phyloP scores from a whole-genome alignment of 2,329 filamentous ascomycete species.

The Thielaviopsis ethacetica region DNA sequence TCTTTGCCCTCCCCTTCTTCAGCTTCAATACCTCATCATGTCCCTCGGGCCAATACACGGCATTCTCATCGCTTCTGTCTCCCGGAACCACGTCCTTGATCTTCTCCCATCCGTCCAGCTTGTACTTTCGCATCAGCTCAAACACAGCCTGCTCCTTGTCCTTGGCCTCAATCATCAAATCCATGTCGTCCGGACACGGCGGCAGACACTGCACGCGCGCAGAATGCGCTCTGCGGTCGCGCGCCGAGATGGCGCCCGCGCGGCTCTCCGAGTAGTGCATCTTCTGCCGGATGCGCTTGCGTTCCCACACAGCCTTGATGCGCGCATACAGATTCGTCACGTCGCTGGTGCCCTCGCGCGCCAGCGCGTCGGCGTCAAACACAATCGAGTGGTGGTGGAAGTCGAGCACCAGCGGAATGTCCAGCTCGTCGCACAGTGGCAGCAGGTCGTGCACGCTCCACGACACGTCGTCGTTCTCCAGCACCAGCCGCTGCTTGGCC shows the following conservation, averaged over 20 bases:
- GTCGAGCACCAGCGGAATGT: conserved; percentile 83
- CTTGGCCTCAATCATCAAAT: conserved; percentile 98
- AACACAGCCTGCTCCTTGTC: conserved; percentile 97
- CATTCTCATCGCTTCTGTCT: conserved; percentile 9
- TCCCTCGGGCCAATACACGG: conserved; percentile 52
- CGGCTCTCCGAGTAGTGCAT: conserved; percentile 91
- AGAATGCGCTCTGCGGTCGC: conserved; percentile 72
- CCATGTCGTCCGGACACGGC: conserved; percentile 68
- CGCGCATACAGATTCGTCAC: conserved; percentile 58
- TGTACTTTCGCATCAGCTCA: conserved; percentile 78
- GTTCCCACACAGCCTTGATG: conserved; percentile 69
- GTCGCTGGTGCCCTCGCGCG: conserved; percentile 73
- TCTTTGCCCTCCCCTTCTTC: conserved; percentile 51
- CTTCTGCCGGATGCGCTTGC: conserved; percentile 76
- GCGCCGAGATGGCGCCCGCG: conserved; percentile 27
- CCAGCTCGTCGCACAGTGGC: conserved; percentile 81
- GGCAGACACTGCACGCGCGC: conserved; percentile 64
- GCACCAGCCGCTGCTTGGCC: conserved; percentile 65
- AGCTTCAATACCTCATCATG: conserved; percentile 85
- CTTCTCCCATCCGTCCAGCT: conserved; percentile 59
- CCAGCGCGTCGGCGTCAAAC: conserved; percentile 61
- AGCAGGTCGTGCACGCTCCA: conserved; percentile 88
- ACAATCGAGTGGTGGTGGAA: conserved; percentile 94
- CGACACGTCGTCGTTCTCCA: conserved; percentile 88
- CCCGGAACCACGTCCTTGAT: conserved; percentile 68